A percentile compares a stretch with the other conserved stretches of the same genome.
phyloP scores from a whole-genome alignment of 306 rosid genomes.

The Acacia acuminata region DNA sequence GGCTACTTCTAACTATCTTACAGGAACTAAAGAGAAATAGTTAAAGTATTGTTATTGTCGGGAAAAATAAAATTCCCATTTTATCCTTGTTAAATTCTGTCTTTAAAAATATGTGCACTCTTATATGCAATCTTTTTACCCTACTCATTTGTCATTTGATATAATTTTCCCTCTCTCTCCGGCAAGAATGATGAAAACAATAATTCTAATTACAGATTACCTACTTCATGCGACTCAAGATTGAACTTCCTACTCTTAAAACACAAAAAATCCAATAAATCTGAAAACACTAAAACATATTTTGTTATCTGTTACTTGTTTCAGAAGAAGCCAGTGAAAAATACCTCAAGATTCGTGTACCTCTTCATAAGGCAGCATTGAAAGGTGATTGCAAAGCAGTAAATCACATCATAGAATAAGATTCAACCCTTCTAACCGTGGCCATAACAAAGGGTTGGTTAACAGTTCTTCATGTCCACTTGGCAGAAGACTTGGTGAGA shows the following conservation, averaged over 20 bases:
- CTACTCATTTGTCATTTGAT: background rate
- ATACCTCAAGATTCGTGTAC: slow-evolving; percentile 39
- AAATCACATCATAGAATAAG: slow-evolving; percentile 11
- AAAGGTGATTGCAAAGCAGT: slow-evolving; percentile 47
- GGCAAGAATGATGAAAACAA: background rate
- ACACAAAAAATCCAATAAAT: background rate
- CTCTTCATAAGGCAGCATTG: slow-evolving; percentile 46
- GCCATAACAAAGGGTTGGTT: slow-evolving; percentile 46
- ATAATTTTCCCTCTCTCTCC: background rate
- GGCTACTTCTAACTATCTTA: too few species aligned
- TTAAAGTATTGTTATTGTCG: too few species aligned
- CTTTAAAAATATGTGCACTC: background rate
- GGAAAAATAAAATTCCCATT: too few species aligned
- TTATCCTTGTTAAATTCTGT: background rate
- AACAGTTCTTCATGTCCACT: slow-evolving; percentile 43
- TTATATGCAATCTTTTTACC: too few species aligned
- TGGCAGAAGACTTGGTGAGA: slow-evolving; percentile 37
- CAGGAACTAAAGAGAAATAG: background rate
- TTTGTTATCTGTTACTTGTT: background rate
- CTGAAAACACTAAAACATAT: background rate
- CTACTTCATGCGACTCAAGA: background rate
- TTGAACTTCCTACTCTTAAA: background rate
- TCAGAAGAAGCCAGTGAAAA: background rate
- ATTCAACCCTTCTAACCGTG: background rate
- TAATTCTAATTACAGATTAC: background rate